A percentile compares a stretch with the other conserved stretches of the same genome.
Evolutionary conservation across 2,329 filamentous ascomycete species (phyloP).

Genomic region (Colletotrichum acutatum): DNA sequence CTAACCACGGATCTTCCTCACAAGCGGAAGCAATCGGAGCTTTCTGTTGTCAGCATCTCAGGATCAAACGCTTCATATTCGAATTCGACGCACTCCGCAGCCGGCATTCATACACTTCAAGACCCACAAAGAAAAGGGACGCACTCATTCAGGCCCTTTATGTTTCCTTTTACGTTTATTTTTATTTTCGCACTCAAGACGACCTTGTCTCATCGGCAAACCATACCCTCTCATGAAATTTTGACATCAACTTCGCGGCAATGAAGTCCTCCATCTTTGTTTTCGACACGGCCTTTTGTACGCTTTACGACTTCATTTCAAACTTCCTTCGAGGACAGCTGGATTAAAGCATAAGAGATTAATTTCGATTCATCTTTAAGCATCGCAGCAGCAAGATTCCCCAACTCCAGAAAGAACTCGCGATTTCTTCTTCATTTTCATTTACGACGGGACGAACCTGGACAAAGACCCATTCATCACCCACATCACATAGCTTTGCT

Average conservation of each 20-base stretch:
- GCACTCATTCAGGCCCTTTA: not conserved
- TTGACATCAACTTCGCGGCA: not conserved
- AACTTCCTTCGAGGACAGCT: slow-evolving; percentile 8
- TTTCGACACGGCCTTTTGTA: slow-evolving; percentile 29
- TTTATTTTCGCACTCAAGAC: slow-evolving; percentile 5
- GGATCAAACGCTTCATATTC: not conserved
- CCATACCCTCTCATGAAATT: slow-evolving; percentile 4
- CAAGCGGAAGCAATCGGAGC: not conserved
- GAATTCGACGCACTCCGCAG: not conserved
- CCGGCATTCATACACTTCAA: not conserved
- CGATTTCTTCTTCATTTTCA: not conserved
- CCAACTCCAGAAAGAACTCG: not conserved
- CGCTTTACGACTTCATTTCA: slow-evolving; percentile 25
- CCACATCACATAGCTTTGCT: slow-evolving; percentile 24
- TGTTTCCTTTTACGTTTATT: not conserved
- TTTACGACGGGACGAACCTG: slow-evolving; percentile 28
- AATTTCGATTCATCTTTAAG: not conserved
- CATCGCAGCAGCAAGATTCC: slow-evolving; percentile 7
- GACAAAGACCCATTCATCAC: slow-evolving; percentile 20
- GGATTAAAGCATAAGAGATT: slow-evolving; percentile 18
- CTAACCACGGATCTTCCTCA: not conserved
- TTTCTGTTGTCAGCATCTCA: not conserved
- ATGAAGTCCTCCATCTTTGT: not conserved
- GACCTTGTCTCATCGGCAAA: slow-evolving; percentile 8
- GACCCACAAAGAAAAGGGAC: not conserved